Percentiles rank a stretch among this genome's conserved stretches.
These are phyloP conservation scores for Pseudonitzschia delicatissima DNA, from an alignment of 108 stramenopile genomes.

Conservation along the genomic window DNA sequence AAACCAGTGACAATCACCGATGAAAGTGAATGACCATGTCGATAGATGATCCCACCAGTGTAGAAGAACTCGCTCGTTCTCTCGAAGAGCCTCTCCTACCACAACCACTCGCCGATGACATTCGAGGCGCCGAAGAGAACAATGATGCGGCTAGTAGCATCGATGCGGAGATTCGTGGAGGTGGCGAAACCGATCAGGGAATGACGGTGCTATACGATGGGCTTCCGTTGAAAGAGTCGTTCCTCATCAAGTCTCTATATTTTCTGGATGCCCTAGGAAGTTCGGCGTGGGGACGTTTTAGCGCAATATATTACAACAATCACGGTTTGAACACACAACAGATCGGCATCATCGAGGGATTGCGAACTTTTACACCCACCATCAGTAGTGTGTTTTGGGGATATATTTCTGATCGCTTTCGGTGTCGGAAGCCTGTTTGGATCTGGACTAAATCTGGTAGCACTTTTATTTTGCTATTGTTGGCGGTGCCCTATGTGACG, in stretches of 20 bases:
- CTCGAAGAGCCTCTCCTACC: constrained; percentile 4
- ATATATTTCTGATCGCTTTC: constrained; percentile 29
- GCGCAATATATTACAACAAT: constrained; percentile 42
- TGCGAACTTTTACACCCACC: constrained; percentile 25
- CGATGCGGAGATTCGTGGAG: not conserved
- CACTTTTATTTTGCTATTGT: constrained; percentile 27
- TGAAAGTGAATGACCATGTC: not conserved
- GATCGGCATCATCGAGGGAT: constrained; percentile 41
- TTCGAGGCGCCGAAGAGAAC: not conserved
- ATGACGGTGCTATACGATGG: constrained; percentile 19
- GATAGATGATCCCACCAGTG: constrained; percentile 1
- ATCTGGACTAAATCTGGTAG: constrained; percentile 28
- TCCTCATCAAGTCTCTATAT: constrained; percentile 41
- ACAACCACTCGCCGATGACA: not conserved
- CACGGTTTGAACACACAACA: constrained; percentile 33
- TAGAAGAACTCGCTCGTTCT: not conserved
- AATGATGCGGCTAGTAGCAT: not conserved
- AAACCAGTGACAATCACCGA: no score
- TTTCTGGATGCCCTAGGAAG: constrained; percentile 46
- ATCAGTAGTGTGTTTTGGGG: constrained; percentile 37
- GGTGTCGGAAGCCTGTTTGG: constrained; percentile 47
- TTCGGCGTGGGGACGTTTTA: constrained; percentile 52
- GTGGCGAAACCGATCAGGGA: not conserved
- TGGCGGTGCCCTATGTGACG: constrained; percentile 38
- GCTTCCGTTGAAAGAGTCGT: constrained; percentile 21